Conservation (phyloP, 495 filamentous ascomycete genomes). For the Penicillium salamii region DNA sequence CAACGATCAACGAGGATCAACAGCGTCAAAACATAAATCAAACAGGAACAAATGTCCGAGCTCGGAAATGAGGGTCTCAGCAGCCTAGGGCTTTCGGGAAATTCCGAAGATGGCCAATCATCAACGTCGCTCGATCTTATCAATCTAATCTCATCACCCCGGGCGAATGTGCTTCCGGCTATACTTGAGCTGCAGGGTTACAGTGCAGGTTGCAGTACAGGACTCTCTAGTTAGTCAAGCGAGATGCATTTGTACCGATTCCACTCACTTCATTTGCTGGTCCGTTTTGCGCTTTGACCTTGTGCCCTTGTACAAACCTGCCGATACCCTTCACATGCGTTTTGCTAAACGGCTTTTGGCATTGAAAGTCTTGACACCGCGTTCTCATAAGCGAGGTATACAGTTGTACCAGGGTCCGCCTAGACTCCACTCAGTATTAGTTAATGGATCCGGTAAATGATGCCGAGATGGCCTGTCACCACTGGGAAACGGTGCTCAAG, state of each 20-base stretch:
- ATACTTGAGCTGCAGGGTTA: not conserved
- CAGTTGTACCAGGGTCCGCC: not conserved
- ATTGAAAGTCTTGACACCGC: too few species aligned
- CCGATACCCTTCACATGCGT: not conserved
- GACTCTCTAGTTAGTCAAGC: too few species aligned
- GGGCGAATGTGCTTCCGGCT: conserved; percentile 12
- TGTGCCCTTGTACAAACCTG: too few species aligned
- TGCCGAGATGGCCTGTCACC: not conserved
- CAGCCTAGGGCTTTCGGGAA: conserved; percentile 5
- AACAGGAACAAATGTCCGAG: not conserved
- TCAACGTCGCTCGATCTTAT: conserved; percentile 14
- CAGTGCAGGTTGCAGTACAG: not conserved
- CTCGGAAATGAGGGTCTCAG: not conserved
- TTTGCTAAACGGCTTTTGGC: not conserved
- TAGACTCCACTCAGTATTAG: not conserved
- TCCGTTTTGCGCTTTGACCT: too few species aligned
- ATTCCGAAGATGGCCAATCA: conserved; percentile 1
- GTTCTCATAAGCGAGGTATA: not conserved
- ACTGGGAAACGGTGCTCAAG: not conserved
- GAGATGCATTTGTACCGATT: too few species aligned
- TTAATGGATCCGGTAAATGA: not conserved
- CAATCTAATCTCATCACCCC: conserved; percentile 20
- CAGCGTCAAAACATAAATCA: not conserved
- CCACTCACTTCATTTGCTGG: too few species aligned
- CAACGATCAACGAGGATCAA: not conserved